Percentiles rank a stretch among this genome's conserved stretches.
phyloP scores from a whole-genome alignment of 225 moss, liverwort and hornwort genomes.

The Pseudisothecium myosuroides region DNA sequence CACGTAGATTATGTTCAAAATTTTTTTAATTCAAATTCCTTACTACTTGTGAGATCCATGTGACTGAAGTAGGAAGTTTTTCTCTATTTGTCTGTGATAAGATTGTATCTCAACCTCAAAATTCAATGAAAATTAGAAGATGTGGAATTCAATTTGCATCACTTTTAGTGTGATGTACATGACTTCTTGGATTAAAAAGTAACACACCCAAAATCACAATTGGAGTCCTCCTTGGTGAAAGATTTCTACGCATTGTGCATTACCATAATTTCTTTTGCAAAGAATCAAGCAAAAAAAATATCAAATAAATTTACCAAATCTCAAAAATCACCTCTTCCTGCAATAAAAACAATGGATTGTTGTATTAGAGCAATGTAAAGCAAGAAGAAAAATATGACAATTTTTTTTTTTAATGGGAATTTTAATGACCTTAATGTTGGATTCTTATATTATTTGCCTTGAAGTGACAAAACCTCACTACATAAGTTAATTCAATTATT shows the following conservation, averaged over 20 bases:
- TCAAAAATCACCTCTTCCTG: background rate
- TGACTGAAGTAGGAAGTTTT: background rate
- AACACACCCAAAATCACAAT: background rate
- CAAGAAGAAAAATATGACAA: background rate
- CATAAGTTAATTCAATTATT: no score
- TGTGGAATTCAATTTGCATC: background rate
- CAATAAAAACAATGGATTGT: background rate
- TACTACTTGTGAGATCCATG: background rate
- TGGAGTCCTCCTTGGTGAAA: no score
- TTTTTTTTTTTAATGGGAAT: no score
- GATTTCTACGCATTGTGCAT: no score
- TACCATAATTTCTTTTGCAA: no score
- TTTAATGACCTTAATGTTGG: background rate
- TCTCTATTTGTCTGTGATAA: background rate
- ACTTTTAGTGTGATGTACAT: background rate
- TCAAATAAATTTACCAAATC: background rate
- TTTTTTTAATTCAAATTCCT: background rate
- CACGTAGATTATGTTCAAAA: background rate
- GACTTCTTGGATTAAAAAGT: background rate
- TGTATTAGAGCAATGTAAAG: background rate
- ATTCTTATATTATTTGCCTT: no score
- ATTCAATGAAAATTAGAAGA: no score
- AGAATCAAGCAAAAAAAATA: no score
- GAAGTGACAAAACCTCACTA: no score
- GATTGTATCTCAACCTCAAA: background rate